Evolutionary conservation across 2,329 filamentous ascomycete species (phyloP), one percentile per base, ranked within the genome.

Genomic region (Sclerotinia subarctica): DNA sequence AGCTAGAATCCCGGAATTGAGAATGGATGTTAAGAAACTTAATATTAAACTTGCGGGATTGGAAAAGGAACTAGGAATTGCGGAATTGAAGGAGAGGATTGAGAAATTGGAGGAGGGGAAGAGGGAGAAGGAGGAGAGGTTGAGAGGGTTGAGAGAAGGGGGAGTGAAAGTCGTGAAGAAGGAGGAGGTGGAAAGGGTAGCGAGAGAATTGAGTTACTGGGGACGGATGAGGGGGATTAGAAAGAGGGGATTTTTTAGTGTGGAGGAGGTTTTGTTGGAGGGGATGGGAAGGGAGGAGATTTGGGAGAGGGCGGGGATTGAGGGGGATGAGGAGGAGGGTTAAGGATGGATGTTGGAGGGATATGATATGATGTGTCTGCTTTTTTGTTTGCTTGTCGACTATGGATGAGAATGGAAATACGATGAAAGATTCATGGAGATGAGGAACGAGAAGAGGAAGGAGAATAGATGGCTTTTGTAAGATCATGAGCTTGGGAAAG

Each of bases 171-270:
- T 77, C 17, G 79, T 87, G 4, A 82, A 79, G 46, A 77, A 77
- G 29, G 79, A 82, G 64, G 84, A 87, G 74, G 79, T 80, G 59
- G 78, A 80, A 62, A 75, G 74, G 26, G 79, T 85, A 2, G 81
- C 84, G 52, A 76, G 70, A 64, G 82, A 83, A 68, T 82, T 81
- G 77, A 80, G 77, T 70, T 77, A 76, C 70, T 84, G 83, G 82
- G 75, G 75, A 63, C 75, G 66, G 35, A 76, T 74, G 68, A 73
- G 69, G n/a, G 63, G 32, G 38, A 64, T n/a, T 21, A 75, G 78
- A 70, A 76, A 72, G 73, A 74, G 70, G 69, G 75, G 71, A 0
- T 78, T 75, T 70, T 44, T 69, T 58, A 68, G 73, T 60, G 64
- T 70, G 70, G 76, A 73, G 68, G 83, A 82, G 56, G 74, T 78